Percentiles rank a stretch among this genome's conserved stretches.
Evolutionary conservation across 164 flowering plant species (phyloP).

Genomic region (Brasenia schreberi): DNA sequence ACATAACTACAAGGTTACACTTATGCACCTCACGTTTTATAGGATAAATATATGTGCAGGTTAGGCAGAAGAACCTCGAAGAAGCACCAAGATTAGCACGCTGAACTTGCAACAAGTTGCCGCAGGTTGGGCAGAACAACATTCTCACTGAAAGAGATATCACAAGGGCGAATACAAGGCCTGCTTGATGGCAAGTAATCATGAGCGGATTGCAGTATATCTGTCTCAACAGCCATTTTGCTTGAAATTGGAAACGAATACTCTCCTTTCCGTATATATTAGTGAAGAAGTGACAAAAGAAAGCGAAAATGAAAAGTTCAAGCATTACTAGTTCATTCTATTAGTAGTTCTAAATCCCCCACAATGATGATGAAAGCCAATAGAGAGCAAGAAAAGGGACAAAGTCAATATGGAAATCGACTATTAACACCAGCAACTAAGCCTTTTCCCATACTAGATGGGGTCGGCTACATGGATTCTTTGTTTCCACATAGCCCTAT

Average conservation of each 20-base stretch:
- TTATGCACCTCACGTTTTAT: constrained; percentile 7
- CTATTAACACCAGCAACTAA: too few relatives aligned
- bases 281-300: not conserved
- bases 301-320: too few relatives aligned
- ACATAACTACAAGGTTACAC: not conserved
- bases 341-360: too few relatives aligned
- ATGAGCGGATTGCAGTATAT: constrained; percentile 11
- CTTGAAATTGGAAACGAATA: too few relatives aligned
- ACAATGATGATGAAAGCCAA: too few relatives aligned
- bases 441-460: too few relatives aligned
- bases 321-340: too few relatives aligned
- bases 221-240: not conserved
- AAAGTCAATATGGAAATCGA: too few relatives aligned
- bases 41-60: constrained; percentile 12
- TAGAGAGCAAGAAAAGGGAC: too few relatives aligned
- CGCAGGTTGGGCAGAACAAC: constrained; percentile 21
- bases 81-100: not conserved
- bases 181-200: constrained; percentile 31
- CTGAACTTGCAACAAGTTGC: constrained; percentile 13
- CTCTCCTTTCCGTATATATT: not conserved
- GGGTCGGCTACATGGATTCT: too few relatives aligned
- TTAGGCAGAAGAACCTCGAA: constrained; percentile 15
- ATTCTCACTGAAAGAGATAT: constrained; percentile 6
- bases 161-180: constrained; percentile 11
- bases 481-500: too few relatives aligned